These are phyloP conservation scores for Carallia brachiata DNA, from an alignment of 345 rosid species.

Conservation along the genomic window DNA sequence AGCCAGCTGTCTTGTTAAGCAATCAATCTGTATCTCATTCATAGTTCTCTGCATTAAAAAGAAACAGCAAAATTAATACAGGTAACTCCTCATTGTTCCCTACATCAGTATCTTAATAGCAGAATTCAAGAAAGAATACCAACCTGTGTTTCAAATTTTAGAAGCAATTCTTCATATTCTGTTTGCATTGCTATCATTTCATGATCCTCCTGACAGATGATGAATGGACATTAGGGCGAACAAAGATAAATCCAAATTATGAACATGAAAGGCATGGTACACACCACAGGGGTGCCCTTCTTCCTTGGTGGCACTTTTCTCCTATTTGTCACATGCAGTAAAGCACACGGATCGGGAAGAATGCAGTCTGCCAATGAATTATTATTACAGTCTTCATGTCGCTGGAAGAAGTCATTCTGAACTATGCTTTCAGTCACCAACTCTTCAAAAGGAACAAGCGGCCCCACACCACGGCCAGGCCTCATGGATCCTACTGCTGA, in stretches of 20 bases:
- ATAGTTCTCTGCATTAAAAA: conserved; percentile 47
- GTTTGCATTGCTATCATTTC: conserved; percentile 45
- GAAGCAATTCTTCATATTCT: conserved; percentile 67
- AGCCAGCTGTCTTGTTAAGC: conserved; percentile 50
- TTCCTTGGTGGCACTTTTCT: conserved; percentile 59
- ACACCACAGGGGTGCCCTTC: conserved; percentile 56
- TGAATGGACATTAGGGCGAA: conserved; percentile 20
- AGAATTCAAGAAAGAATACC: conserved; percentile 12
- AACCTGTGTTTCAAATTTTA: conserved; percentile 70
- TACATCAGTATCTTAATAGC: background rate
- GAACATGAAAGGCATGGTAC: conserved; percentile 33
- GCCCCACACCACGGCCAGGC: conserved; percentile 49
- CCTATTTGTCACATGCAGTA: conserved; percentile 75
- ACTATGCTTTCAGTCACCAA: conserved; percentile 45
- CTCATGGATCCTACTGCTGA: conserved; percentile 46
- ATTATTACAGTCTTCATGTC: conserved; percentile 37
- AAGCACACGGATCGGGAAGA: conserved; percentile 71
- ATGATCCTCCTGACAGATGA: conserved; percentile 50
- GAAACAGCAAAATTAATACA: background rate
- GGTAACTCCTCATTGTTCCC: background rate
- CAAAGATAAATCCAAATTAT: conserved; percentile 19
- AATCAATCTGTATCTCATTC: conserved; percentile 62
- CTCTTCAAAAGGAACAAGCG: conserved; percentile 70
- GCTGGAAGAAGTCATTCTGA: conserved; percentile 33
- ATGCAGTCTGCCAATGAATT: conserved; percentile 37